These are phyloP conservation scores for Pulveroboletus sp. DNA, from an alignment of 768 basidiomycete species.

Conservation along the genomic window DNA sequence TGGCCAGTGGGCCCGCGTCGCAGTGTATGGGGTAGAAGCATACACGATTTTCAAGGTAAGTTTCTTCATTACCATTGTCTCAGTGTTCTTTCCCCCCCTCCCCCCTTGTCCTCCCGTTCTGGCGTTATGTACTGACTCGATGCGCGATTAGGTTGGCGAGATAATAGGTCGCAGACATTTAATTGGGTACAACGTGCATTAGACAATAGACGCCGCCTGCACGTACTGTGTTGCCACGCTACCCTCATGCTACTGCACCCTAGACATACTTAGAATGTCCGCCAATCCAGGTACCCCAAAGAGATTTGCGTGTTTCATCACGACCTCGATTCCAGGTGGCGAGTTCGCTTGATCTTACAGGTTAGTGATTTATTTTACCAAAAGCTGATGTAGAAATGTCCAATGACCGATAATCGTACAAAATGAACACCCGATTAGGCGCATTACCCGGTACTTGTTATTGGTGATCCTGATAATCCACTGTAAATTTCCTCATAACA, in stretches of 20 bases:
- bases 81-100: neutral
- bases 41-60: slow-evolving; percentile 86
- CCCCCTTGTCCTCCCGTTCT: neutral
- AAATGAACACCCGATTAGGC: too few relatives aligned
- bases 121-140: neutral
- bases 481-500: too few relatives aligned
- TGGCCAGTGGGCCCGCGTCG: slow-evolving; percentile 66
- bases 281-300: neutral
- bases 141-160: slow-evolving; percentile 65
- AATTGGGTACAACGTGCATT: slow-evolving; percentile 72
- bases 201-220: slow-evolving; percentile 22
- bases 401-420: too few relatives aligned
- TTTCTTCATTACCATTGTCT: too few relatives aligned
- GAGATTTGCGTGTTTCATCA: slow-evolving; percentile 2
- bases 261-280: slow-evolving; percentile 12
- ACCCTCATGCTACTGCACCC: neutral
- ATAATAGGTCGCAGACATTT: slow-evolving; percentile 78
- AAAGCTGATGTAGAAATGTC: too few relatives aligned
- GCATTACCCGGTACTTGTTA: too few relatives aligned
- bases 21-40: slow-evolving; percentile 78
- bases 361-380: too few relatives aligned
- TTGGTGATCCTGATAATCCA: too few relatives aligned
- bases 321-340: too few relatives aligned
- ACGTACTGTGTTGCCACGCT: neutral
- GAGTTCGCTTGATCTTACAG: too few relatives aligned